Conservation (phyloP, 331 rosid genomes). For the Acacia pycnantha region DNA sequence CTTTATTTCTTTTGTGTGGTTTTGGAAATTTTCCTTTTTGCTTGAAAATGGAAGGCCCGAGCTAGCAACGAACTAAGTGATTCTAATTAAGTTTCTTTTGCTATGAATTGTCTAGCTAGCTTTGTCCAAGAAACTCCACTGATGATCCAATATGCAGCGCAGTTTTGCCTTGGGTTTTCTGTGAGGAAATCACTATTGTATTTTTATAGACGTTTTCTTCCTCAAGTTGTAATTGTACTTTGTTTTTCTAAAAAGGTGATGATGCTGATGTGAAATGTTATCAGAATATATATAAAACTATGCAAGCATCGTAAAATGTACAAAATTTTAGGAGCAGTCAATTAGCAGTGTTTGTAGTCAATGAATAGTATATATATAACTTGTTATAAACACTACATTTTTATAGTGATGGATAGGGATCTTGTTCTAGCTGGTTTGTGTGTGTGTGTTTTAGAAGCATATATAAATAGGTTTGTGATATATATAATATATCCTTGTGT, state of each 20-base stretch:
- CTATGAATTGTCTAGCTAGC: neutral
- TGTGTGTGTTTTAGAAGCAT: neutral
- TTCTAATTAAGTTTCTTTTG: neutral
- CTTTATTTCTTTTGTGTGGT: neutral
- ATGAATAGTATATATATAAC: neutral
- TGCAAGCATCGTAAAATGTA: neutral
- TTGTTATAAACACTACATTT: neutral
- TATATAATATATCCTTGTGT: neutral
- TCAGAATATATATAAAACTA: neutral
- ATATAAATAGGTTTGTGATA: neutral
- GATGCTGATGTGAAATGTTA: neutral
- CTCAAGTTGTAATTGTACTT: neutral
- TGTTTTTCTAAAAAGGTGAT: neutral
- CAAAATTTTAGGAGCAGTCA: no score
- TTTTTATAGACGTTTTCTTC: neutral
- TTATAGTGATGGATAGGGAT: neutral
- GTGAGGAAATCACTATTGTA: neutral
- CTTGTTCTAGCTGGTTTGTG: neutral
- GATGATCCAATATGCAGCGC: neutral
- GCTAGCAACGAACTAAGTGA: neutral
- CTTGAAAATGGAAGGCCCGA: neutral
- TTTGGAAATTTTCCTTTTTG: neutral
- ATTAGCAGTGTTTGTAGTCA: neutral
- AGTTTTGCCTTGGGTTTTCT: neutral
- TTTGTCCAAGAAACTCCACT: neutral